phyloP scores from a whole-genome alignment of 768 basidiomycete species.

The Ramaria sp. region DNA sequence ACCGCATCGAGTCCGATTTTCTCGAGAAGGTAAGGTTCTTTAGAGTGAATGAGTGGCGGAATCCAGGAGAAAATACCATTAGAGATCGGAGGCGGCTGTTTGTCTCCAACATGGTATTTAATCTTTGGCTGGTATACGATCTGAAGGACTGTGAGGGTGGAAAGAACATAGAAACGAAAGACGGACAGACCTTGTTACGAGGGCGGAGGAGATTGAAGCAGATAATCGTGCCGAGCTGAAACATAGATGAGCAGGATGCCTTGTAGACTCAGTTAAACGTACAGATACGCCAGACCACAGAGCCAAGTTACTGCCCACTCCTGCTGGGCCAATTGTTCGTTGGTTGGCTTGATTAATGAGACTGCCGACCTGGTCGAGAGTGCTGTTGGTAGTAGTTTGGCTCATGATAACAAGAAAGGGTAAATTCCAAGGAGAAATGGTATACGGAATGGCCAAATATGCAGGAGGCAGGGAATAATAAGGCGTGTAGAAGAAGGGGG shows the following conservation, averaged over 20 bases:
- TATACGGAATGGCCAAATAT: not conserved
- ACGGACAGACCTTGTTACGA: conserved; percentile 59
- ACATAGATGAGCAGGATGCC: conserved; percentile 3
- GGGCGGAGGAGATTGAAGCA: conserved; percentile 82
- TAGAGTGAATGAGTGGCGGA: conserved; percentile 69
- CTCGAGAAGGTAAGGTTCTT: conserved; percentile 82
- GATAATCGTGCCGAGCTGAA: conserved; percentile 52
- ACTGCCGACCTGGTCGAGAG: not conserved
- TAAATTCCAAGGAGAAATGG: not conserved
- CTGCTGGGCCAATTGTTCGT: conserved; percentile 68
- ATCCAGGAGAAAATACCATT: conserved; percentile 86
- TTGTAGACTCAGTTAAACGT: conserved; percentile 20
- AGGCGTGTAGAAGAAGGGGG: not conserved
- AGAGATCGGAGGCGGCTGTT: conserved; percentile 70
- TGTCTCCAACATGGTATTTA: conserved; percentile 76
- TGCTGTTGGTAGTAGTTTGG: not conserved
- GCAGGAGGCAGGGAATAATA: not conserved
- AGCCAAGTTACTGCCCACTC: conserved; percentile 67
- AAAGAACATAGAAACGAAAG: not conserved
- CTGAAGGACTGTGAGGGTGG: conserved; percentile 24
- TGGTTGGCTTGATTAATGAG: conserved; percentile 23
- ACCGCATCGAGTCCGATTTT: conserved; percentile 91
- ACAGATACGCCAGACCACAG: conserved; percentile 69
- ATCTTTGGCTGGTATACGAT: conserved; percentile 89
- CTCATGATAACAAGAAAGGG: not conserved